A percentile compares a stretch with the other conserved stretches of the same genome.
These are phyloP conservation scores for Suillus placidus DNA, from an alignment of 768 basidiomycete species.

Conservation along the genomic window DNA sequence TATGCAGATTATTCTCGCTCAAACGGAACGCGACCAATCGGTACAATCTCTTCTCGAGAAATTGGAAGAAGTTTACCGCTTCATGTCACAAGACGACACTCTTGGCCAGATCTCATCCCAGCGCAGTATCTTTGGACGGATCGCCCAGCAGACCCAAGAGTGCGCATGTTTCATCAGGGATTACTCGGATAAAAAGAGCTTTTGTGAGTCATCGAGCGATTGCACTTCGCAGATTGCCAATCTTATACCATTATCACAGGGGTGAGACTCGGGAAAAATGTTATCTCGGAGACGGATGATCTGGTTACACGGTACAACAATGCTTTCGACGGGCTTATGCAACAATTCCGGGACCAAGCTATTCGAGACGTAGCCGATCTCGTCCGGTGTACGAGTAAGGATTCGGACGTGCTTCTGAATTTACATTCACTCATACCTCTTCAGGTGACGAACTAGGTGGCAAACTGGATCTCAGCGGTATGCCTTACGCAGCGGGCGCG, in stretches of 20 bases:
- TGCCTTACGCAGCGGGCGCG: constrained; percentile 4
- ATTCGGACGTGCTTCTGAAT: background rate
- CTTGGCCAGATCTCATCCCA: background rate
- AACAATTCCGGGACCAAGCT: constrained; percentile 3
- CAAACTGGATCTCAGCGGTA: constrained; percentile 2
- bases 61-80: background rate
- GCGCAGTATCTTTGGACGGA: background rate
- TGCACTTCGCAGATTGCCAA: background rate
- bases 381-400: background rate
- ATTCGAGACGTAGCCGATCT: background rate
- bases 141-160: constrained; percentile 26
- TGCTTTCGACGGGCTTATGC: constrained; percentile 1
- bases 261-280: constrained; percentile 3
- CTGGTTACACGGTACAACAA: background rate
- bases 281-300: background rate
- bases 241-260: background rate
- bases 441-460: background rate
- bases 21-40: constrained; percentile 7
- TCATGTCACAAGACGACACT: constrained; percentile 6
- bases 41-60: constrained; percentile 1
- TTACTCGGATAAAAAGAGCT: constrained; percentile 26
- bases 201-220: constrained; percentile 16
- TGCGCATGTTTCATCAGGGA: constrained; percentile 32
- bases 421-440: background rate
- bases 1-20: constrained; percentile 8